Base-by-base conservation (phyloP, 2,329 filamentous ascomycete genomes). In the Domatiomyces catenatus region DNA sequence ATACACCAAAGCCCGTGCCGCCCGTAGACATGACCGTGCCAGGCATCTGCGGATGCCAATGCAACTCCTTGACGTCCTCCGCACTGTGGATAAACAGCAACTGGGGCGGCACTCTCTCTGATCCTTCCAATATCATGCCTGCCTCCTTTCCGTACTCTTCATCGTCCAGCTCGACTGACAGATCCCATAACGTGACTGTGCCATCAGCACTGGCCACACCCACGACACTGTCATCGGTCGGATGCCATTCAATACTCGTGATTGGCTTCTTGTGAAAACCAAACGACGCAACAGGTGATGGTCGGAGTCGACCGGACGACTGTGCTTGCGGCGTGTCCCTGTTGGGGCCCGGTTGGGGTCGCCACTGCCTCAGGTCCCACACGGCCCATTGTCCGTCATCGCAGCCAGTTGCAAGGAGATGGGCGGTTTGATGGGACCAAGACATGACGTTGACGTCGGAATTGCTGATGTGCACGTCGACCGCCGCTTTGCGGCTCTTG, bases 31-130 rank as follows among this genome's bases (percentile, higher is more conserved):
- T 82, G 54, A 96, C 70, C 32, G 81, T 81, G 26, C 92, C 92
- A 0, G 87, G 85, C 64, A 96, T 94, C 71, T 98, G 92, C 32
- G 84, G 85, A 70, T 96, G 90, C 90, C 92, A 98, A 70, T 98
- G 92, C 39, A 89, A 71, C 70, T 98, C 92, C 77, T 95, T 96
- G 51, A 88, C 88, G 60, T 86, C 82, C 62, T 93, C 84, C 72
- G 93, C 87, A 66, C 94, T 95, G 70, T 98, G 92, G 63, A 95
- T 88, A 67, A 98, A 98, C 56, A 98, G 72, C 60, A 98, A 70
- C 68, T 98, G 92, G 3, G 92, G 87, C 52, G 92, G 92, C 56
- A 96, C 87, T 49, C 56, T 60, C 46, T 61, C 59, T 15, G 51
- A 52, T 2, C 59, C 59, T 43, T 59, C 59, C 12, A 61, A 44